Evolutionary conservation across 2,329 filamentous ascomycete genomes (phyloP).

Genomic region (Colletotrichum gloeosporioides): DNA sequence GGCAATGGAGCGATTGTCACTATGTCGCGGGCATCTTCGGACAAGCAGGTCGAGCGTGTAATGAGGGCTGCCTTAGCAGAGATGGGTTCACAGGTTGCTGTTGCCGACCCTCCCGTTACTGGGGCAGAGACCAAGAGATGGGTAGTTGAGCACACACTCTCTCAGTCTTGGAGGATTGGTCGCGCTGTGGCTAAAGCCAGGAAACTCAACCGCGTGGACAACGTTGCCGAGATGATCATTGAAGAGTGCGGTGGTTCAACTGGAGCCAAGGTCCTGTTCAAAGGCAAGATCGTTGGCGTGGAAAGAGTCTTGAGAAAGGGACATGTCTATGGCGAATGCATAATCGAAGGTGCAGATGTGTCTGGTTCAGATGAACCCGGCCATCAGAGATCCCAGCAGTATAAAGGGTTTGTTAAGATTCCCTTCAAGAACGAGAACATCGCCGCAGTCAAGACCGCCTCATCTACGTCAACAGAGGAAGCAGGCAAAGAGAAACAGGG

Average conservation of each 20-base stretch:
- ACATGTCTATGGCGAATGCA: slow-evolving; percentile 64
- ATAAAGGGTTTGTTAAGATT: slow-evolving; percentile 61
- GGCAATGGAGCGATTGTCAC: slow-evolving; percentile 56
- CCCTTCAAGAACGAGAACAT: slow-evolving; percentile 78
- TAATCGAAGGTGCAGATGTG: slow-evolving; percentile 55
- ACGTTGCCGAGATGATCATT: slow-evolving; percentile 63
- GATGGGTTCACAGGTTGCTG: slow-evolving; percentile 59
- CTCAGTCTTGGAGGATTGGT: slow-evolving; percentile 64
- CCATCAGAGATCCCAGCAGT: slow-evolving; percentile 23
- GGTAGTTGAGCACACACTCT: slow-evolving; percentile 58
- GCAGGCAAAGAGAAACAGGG: slow-evolving; percentile 30
- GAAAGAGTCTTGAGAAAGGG: slow-evolving; percentile 61
- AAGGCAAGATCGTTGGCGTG: slow-evolving; percentile 68
- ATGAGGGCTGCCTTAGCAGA: slow-evolving; percentile 57
- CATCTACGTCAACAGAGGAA: slow-evolving; percentile 34
- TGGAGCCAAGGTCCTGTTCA: slow-evolving; percentile 61
- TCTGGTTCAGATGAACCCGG: slow-evolving; percentile 25
- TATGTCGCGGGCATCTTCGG: slow-evolving; percentile 53
- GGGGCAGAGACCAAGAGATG: slow-evolving; percentile 55
- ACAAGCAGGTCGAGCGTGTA: slow-evolving; percentile 52
- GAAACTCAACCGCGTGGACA: slow-evolving; percentile 52
- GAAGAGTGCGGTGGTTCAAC: slow-evolving; percentile 59
- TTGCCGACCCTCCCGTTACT: slow-evolving; percentile 53
- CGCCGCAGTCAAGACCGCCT: slow-evolving; percentile 48
- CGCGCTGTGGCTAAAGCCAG: slow-evolving; percentile 60